These are phyloP conservation scores for Rhypophila decipiens DNA, from an alignment of 495 filamentous ascomycete species.

Conservation along the genomic window DNA sequence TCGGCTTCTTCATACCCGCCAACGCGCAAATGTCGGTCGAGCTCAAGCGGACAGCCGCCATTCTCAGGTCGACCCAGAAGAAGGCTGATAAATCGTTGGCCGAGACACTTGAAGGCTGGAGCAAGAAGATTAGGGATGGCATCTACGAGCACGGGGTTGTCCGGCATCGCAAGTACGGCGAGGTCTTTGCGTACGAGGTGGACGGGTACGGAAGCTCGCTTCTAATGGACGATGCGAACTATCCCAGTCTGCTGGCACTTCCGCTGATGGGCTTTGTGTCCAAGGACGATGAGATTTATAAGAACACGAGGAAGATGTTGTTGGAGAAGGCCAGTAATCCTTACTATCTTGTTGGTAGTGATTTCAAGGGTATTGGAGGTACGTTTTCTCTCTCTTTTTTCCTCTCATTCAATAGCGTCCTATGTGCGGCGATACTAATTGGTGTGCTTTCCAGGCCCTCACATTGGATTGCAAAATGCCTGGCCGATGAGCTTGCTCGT, in stretches of 20 bases:
- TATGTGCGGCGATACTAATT: too few relatives aligned
- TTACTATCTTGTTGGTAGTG: slow-evolving; percentile 75
- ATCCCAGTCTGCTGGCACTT: slow-evolving; percentile 82
- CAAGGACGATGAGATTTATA: slow-evolving; percentile 60
- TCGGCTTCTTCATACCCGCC: slow-evolving; percentile 92
- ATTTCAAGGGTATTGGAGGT: slow-evolving; percentile 85
- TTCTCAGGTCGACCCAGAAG: slow-evolving; percentile 56
- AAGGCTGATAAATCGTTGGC: slow-evolving; percentile 40
- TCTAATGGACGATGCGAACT: slow-evolving; percentile 96
- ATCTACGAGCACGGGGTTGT: slow-evolving; percentile 89
- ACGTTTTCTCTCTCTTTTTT: slow-evolving; percentile 11
- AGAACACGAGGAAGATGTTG: slow-evolving; percentile 90
- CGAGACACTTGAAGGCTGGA: slow-evolving; percentile 52
- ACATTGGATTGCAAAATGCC: slow-evolving; percentile 79
- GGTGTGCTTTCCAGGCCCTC: slow-evolving; percentile 34
- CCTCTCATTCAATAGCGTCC: background rate
- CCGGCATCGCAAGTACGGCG: slow-evolving; percentile 70
- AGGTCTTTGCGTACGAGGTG: slow-evolving; percentile 94
- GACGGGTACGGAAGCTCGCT: slow-evolving; percentile 90
- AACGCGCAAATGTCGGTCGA: slow-evolving; percentile 96
- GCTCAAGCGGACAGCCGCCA: slow-evolving; percentile 65
- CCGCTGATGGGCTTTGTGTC: slow-evolving; percentile 81
- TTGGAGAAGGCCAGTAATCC: slow-evolving; percentile 74
- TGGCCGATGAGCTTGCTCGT: slow-evolving; percentile 96
- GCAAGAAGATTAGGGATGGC: slow-evolving; percentile 62